Base-by-base conservation (phyloP, 2,329 filamentous ascomycete species). In the Didymosphaeria variabile region DNA sequence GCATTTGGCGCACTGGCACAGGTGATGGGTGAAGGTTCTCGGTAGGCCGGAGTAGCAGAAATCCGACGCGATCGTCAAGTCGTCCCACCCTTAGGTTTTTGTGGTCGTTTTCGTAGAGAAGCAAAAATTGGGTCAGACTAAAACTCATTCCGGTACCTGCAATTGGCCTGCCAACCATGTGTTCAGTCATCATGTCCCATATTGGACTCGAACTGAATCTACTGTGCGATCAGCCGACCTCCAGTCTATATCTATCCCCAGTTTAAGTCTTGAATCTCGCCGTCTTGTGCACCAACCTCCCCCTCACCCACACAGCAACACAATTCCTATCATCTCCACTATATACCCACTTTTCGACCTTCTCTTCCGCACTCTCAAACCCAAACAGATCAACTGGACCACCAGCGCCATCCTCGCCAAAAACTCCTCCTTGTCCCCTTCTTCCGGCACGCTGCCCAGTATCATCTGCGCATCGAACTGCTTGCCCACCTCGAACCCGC, bases 291-390 rank as follows among this genome's bases (percentile, higher is more conserved):
- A 97, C 95, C 77, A 96, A 78, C 65, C 88, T 81, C 2, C 95
- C 95, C 74, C 85, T 88, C 1, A 98, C 93, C 94, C 94, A 99
- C 5, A 99, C 95, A 68, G 85, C 88, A 70, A 85, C 85, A 2
- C 93, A 94, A 77, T 98, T 98, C 68, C 94, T 84, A 79, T 98
- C 95, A 81, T 98, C 94, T 0, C 95, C 95, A 67, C 88, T 91
- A 80, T 91, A 99, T 63, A 98, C 83, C 95, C 95, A 99, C 83
- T 99, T 99, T 55, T 92, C 91, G 12, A 98, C 81, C 72, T 84
- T 87, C 72, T 98, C 92, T 42, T 90, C 87, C 92, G 91, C 96
- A n/a, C 74, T 87, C 84, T 98, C 94, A 87, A 90, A 93, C 0
- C 93, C 94, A 82, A 97, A 99, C 0, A 97, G 78, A 78, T 97